Evolutionary conservation across 345 rosid species (phyloP).

Genomic region (Salix arbutifolia): DNA sequence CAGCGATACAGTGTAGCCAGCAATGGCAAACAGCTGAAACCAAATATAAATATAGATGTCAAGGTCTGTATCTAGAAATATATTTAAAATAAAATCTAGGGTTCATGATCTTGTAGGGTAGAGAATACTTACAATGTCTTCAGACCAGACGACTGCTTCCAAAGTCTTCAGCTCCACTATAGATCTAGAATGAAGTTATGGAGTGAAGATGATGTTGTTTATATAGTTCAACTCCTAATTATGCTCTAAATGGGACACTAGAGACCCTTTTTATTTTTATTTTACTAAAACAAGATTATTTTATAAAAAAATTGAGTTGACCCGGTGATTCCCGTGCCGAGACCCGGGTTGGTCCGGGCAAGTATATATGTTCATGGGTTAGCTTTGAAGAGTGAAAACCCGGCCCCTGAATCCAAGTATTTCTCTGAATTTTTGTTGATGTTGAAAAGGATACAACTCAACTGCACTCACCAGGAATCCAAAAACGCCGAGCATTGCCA

Average conservation of each 20-base stretch:
- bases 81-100: too few species aligned
- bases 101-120: too few species aligned
- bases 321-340: too few species aligned
- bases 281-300: too few species aligned
- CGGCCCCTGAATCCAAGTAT: not conserved
- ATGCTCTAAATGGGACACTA: not conserved
- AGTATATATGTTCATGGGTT: too few species aligned
- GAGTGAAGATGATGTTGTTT: not conserved
- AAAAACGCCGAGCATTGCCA: conserved; percentile 44
- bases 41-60: not conserved
- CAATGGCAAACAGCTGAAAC: conserved; percentile 41
- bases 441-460: conserved; percentile 31
- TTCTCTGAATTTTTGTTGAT: too few species aligned
- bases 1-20: conserved; percentile 32
- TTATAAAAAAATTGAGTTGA: too few species aligned
- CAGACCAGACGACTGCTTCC: conserved; percentile 45
- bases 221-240: not conserved
- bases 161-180: conserved; percentile 37
- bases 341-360: too few species aligned
- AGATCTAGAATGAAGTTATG: conserved; percentile 38
- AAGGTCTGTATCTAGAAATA: not conserved
- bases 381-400: not conserved
- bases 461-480: conserved; percentile 44
- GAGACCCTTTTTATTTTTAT: too few species aligned
- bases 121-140: conserved; percentile 36